phyloP scores from a whole-genome alignment of 768 basidiomycete species.

The Boletus patriciae region DNA sequence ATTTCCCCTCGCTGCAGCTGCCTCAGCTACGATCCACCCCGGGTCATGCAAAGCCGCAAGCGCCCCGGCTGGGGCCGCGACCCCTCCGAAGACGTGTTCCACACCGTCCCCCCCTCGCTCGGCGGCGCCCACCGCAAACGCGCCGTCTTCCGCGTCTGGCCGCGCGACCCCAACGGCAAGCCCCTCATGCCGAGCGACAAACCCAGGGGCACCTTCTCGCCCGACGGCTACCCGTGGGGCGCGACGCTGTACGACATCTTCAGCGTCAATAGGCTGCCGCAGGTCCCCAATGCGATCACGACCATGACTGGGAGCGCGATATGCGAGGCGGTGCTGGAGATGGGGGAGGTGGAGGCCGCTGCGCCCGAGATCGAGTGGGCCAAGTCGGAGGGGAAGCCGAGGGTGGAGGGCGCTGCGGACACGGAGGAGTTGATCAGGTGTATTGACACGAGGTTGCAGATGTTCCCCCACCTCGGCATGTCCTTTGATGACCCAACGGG shows the following conservation, averaged over 20 bases:
- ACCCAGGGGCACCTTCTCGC: slow-evolving; percentile 17
- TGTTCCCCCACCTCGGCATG: not conserved
- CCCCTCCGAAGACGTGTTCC: not conserved
- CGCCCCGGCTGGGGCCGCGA: slow-evolving; percentile 11
- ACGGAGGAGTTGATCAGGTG: slow-evolving; percentile 17
- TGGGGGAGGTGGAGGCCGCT: slow-evolving; percentile 19
- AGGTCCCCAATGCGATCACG: not conserved
- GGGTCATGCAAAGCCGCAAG: not conserved
- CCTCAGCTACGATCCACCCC: not conserved
- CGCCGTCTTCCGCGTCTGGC: slow-evolving; percentile 25
- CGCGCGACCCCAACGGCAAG: slow-evolving; percentile 23
- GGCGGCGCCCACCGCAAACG: slow-evolving; percentile 9
- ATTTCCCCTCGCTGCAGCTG: no score
- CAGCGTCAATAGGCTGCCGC: slow-evolving; percentile 7
- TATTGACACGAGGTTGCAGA: not conserved
- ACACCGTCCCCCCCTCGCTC: not conserved
- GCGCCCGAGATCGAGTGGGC: slow-evolving; percentile 24
- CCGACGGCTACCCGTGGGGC: slow-evolving; percentile 27
- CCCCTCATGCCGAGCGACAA: not conserved
- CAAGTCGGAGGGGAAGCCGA: slow-evolving; percentile 24
- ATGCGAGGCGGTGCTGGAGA: slow-evolving; percentile 2
- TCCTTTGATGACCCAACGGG: no score
- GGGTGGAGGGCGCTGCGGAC: slow-evolving; percentile 12
- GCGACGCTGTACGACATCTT: slow-evolving; percentile 31
- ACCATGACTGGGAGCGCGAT: slow-evolving; percentile 24